These are phyloP conservation scores for Tarenaya hassleriana DNA, from an alignment of 345 rosid genomes.

Conservation along the genomic window DNA sequence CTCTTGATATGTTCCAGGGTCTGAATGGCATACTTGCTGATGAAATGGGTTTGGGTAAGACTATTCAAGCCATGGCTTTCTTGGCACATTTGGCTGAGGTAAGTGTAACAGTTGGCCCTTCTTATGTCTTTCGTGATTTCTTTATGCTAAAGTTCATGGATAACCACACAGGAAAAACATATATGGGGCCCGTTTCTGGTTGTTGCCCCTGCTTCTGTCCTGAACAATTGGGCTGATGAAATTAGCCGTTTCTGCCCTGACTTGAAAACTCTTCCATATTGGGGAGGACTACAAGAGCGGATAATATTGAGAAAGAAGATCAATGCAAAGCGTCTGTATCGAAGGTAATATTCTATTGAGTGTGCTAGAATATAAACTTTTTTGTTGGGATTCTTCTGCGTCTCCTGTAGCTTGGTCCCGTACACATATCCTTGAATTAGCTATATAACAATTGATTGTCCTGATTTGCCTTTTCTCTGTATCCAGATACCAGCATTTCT, in stretches of 20 bases:
- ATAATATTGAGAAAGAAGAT: conserved; percentile 84
- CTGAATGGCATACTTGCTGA: conserved; percentile 99
- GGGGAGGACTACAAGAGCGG: conserved; percentile 97
- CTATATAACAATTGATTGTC: not conserved
- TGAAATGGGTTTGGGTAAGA: conserved; percentile 99
- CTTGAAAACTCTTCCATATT: conserved; percentile 94
- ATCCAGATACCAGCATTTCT: conserved; percentile 2
- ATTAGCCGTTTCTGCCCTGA: conserved; percentile 95
- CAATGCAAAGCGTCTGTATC: conserved; percentile 95
- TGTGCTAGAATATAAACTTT: conserved; percentile 8
- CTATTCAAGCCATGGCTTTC: conserved; percentile 99
- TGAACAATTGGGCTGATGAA: conserved; percentile 99
- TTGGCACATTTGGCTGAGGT: conserved; percentile 99
- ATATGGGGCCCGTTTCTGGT: conserved; percentile 99
- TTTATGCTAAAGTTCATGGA: conserved; percentile 21
- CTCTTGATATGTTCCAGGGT: conserved; percentile 51
- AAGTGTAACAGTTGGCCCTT: conserved; percentile 22
- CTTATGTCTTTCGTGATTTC: conserved; percentile 10
- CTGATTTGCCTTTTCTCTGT: conserved; percentile 1
- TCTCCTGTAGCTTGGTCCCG: not conserved
- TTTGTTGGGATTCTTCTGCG: not conserved
- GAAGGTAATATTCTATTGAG: conserved; percentile 48
- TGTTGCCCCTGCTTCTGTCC: conserved; percentile 99
- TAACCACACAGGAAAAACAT: conserved; percentile 73
- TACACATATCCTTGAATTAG: conserved; percentile 9